Conservation (phyloP, 2,329 filamentous ascomycete genomes). For the Aspergillus sp. region DNA sequence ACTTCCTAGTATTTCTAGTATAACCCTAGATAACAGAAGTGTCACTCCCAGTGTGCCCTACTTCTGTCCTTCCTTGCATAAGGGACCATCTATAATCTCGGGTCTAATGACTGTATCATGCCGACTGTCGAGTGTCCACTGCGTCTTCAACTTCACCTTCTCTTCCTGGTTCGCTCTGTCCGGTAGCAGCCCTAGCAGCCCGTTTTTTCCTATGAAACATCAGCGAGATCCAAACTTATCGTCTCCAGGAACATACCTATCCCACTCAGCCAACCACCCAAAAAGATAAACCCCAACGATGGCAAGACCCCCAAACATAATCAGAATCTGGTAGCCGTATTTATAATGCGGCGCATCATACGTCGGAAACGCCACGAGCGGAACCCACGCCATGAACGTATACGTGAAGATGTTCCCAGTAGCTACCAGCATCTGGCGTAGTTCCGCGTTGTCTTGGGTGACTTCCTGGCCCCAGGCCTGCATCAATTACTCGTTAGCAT, state of each 20-base stretch:
- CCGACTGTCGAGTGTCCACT: neutral
- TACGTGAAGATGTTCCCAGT: neutral
- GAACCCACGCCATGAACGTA: neutral
- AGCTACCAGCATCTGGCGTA: neutral
- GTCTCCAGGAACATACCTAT: neutral
- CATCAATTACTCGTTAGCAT: neutral
- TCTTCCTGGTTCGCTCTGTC: too few species aligned
- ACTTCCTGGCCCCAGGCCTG: neutral
- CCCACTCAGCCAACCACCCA: neutral
- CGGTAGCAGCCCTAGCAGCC: neutral
- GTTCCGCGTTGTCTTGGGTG: neutral
- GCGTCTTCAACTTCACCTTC: neutral
- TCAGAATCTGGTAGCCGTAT: neutral
- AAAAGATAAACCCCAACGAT: neutral
- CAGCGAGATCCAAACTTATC: neutral
- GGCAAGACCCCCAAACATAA: neutral
- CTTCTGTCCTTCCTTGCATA: too few species aligned
- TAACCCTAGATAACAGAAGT: too few species aligned
- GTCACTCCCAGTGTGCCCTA: too few species aligned
- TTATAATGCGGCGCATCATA: neutral
- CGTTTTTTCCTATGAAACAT: neutral
- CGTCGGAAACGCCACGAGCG: neutral
- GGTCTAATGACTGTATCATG: neutral
- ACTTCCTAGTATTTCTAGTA: too few species aligned
- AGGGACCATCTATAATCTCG: too few species aligned